A percentile compares a stretch with the other conserved stretches of the same genome.
Evolutionary conservation across 495 filamentous ascomycete genomes (phyloP).

Genomic region (Lepidopterella palustris): DNA sequence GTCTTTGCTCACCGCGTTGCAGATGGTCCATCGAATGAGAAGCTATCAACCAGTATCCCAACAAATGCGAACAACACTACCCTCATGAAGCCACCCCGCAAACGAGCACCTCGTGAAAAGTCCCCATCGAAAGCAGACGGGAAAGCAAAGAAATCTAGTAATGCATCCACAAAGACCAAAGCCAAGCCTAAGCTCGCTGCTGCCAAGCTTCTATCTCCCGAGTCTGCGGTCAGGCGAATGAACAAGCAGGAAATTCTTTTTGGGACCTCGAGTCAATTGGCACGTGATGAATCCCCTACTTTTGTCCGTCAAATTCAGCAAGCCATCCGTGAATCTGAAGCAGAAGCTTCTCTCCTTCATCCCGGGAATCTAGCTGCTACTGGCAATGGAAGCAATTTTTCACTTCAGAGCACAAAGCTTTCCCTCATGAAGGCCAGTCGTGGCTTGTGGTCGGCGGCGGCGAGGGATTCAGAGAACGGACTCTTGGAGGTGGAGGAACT

Average conservation of each 20-base stretch:
- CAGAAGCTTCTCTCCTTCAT: conserved; percentile 1
- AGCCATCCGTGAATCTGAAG: conserved; percentile 58
- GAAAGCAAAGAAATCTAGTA: conserved; percentile 22
- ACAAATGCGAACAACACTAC: background rate
- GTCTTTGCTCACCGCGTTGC: conserved; percentile 22
- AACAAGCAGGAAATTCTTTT: conserved; percentile 78
- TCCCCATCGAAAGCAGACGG: conserved; percentile 17
- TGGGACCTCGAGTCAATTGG: conserved; percentile 87
- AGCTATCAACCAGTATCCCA: background rate
- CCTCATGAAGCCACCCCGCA: conserved; percentile 4
- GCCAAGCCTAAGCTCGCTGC: conserved; percentile 40
- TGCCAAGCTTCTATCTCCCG: conserved; percentile 63
- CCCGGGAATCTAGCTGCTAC: background rate
- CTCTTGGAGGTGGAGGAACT: background rate
- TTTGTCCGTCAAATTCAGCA: conserved; percentile 61
- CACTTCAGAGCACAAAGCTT: conserved; percentile 7
- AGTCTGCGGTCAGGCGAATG: conserved; percentile 60
- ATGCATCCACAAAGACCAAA: conserved; percentile 39
- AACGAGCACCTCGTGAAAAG: conserved; percentile 22
- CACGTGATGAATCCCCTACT: conserved; percentile 64
- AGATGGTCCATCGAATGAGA: conserved; percentile 5
- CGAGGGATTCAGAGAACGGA: conserved; percentile 21
- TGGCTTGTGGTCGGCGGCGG: conserved; percentile 20
- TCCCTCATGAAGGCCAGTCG: background rate
- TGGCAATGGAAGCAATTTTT: conserved; percentile 6